Conservation (phyloP, 164 flowering plant genomes). For the Santalum album region DNA sequence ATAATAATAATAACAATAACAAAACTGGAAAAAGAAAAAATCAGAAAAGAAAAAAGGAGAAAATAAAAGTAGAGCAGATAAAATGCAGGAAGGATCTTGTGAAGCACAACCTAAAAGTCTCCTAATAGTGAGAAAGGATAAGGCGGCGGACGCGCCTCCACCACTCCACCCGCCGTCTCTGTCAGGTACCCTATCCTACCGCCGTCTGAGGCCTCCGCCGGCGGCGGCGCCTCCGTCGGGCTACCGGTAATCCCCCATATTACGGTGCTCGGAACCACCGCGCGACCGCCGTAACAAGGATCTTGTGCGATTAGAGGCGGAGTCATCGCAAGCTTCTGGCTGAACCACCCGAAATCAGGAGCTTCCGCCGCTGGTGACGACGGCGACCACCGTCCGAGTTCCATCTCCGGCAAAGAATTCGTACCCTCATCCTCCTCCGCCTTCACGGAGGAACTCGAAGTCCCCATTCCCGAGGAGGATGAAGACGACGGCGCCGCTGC, state of each 20-base stretch:
- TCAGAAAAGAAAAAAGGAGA: no score
- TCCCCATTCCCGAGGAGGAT: constrained; percentile 14
- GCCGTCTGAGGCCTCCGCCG: not conserved
- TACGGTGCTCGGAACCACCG: not conserved
- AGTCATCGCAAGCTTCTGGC: constrained; percentile 1
- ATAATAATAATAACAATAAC: no score
- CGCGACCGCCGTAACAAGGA: not conserved
- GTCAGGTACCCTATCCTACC: constrained; percentile 12
- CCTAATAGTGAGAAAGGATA: constrained; percentile 59
- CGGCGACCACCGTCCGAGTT: constrained; percentile 6
- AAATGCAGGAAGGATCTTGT: constrained; percentile 10
- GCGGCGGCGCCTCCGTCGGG: constrained; percentile 2
- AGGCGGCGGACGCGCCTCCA: constrained; percentile 23
- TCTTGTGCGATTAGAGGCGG: constrained; percentile 10
- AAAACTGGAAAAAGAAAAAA: no score
- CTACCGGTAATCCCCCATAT: not conserved
- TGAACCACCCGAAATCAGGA: constrained; percentile 7
- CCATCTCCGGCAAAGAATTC: not conserved
- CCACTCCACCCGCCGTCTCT: constrained; percentile 14
- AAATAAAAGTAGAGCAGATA: not conserved
- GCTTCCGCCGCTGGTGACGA: constrained; percentile 11
- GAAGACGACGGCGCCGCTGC: constrained; percentile 20
- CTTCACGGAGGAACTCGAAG: constrained; percentile 13
- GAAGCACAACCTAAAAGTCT: constrained; percentile 29
- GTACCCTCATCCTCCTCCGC: constrained; percentile 28